Evolutionary conservation across 163 green algal genomes (phyloP).

Genomic region (Scenedesmus sp.): DNA sequence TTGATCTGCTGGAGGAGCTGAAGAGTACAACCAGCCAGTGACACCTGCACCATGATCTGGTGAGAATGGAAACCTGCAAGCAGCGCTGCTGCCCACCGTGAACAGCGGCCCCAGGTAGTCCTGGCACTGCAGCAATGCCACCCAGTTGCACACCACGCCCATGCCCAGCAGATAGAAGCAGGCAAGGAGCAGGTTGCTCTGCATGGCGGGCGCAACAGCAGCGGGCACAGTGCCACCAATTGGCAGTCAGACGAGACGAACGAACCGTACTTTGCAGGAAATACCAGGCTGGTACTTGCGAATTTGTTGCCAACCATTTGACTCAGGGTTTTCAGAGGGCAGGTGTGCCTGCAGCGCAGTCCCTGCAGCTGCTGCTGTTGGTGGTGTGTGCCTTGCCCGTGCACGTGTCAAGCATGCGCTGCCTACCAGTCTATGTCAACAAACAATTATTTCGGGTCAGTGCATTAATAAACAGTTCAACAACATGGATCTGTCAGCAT

Average conservation of each 20-base stretch:
- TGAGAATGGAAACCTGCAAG: not conserved
- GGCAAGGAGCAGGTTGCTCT: not conserved
- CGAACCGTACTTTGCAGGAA: not conserved
- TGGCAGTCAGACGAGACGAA: not conserved
- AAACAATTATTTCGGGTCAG: not conserved
- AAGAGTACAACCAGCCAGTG: not conserved
- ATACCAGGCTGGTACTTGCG: no score
- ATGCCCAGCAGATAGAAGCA: constrained; percentile 13
- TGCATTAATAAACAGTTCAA: not conserved
- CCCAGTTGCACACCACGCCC: constrained; percentile 5
- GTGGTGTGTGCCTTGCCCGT: not conserved
- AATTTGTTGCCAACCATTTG: not conserved
- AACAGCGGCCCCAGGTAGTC: constrained; percentile 5
- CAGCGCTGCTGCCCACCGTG: not conserved
- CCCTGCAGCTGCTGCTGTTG: not conserved
- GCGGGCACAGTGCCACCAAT: not conserved
- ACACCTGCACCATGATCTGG: no score
- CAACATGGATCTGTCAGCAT: not conserved
- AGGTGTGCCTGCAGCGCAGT: not conserved
- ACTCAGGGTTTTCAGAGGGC: not conserved
- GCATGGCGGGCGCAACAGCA: not conserved
- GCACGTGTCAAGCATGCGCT: not conserved
- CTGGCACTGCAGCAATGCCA: constrained; percentile 1
- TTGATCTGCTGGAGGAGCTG: not conserved
- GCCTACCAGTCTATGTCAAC: not conserved